Percentiles rank a stretch among this genome's conserved stretches.
phyloP scores from a whole-genome alignment of 1,284 basidiomycete species.

The Papiliotrema fonsecae region DNA sequence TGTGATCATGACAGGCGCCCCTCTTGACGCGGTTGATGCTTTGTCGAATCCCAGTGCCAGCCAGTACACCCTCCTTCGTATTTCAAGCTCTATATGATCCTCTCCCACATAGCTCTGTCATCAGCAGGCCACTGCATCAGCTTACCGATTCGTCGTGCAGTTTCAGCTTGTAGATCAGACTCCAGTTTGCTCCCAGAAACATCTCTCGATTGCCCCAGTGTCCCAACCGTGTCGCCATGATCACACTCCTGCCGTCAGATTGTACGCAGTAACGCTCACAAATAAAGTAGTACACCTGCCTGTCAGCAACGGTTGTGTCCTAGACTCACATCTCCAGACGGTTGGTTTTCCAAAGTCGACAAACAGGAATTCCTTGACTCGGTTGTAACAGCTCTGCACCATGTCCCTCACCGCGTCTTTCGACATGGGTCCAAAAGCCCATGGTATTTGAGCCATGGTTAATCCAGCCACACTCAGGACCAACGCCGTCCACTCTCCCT shows the following conservation, averaged over 20 bases:
- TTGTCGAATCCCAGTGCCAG: conserved; percentile 3
- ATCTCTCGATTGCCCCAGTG: neutral
- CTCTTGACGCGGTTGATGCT: neutral
- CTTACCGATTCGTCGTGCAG: neutral
- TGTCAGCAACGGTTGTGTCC: neutral
- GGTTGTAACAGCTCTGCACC: neutral
- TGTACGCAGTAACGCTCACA: neutral
- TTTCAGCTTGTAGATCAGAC: neutral
- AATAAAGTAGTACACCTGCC: neutral
- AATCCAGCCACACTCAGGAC: conserved; percentile 78
- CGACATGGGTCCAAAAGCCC: neutral
- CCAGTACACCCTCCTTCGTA: conserved; percentile 2
- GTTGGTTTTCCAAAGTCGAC: neutral
- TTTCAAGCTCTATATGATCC: neutral
- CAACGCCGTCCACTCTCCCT: conserved; percentile 62
- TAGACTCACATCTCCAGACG: conserved; percentile 1
- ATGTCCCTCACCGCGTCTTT: neutral
- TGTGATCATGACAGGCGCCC: neutral
- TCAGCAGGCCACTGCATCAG: neutral
- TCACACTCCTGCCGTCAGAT: neutral
- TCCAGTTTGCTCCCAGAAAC: neutral
- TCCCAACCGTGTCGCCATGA: neutral
- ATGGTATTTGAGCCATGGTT: conserved; percentile 57
- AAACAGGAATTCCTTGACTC: neutral
- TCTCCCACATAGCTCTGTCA: neutral